Evolutionary conservation across 805 yeast genomes (phyloP).

Genomic region (Diddensiella transvaalensis): DNA sequence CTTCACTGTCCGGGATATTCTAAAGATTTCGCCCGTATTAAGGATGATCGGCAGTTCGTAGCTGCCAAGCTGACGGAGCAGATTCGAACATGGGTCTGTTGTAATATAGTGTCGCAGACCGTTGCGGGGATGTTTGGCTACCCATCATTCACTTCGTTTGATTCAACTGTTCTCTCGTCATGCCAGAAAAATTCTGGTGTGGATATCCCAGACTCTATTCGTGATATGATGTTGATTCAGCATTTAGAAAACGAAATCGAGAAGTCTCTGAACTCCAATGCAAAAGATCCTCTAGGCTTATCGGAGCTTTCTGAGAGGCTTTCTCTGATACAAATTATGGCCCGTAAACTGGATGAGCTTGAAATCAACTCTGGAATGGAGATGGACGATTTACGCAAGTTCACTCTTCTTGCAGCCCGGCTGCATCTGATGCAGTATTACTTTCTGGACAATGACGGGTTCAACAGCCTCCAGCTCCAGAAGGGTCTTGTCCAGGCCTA

Average conservation of each 20-base stretch:
- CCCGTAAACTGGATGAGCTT: slow-evolving; percentile 70
- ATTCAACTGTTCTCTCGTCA: slow-evolving; percentile 58
- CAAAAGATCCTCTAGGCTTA: slow-evolving; percentile 61
- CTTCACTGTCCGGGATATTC: slow-evolving; percentile 74
- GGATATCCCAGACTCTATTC: slow-evolving; percentile 55
- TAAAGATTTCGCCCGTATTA: slow-evolving; percentile 45
- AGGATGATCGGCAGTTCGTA: slow-evolving; percentile 37
- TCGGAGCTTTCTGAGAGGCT: slow-evolving; percentile 67
- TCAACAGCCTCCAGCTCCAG: slow-evolving; percentile 54
- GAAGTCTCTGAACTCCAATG: slow-evolving; percentile 67
- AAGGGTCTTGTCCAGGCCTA: slow-evolving; percentile 74
- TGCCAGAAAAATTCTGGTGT: slow-evolving; percentile 45
- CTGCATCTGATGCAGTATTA: slow-evolving; percentile 81
- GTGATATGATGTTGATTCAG: slow-evolving; percentile 77
- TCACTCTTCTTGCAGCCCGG: slow-evolving; percentile 67
- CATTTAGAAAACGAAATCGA: slow-evolving; percentile 84
- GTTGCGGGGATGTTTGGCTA: slow-evolving; percentile 92
- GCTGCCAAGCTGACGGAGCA: slow-evolving; percentile 59
- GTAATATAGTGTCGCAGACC: slow-evolving; percentile 84
- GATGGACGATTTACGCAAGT: slow-evolving; percentile 65
- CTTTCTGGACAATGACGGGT: slow-evolving; percentile 55
- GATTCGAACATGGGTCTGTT: slow-evolving; percentile 86
- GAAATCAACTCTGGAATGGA: slow-evolving; percentile 45
- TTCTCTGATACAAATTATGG: slow-evolving; percentile 67
- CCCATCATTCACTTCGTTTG: slow-evolving; percentile 88